phyloP scores from a whole-genome alignment of 1,139 yeast genomes.

The Protomyces lactucae-debilis region DNA sequence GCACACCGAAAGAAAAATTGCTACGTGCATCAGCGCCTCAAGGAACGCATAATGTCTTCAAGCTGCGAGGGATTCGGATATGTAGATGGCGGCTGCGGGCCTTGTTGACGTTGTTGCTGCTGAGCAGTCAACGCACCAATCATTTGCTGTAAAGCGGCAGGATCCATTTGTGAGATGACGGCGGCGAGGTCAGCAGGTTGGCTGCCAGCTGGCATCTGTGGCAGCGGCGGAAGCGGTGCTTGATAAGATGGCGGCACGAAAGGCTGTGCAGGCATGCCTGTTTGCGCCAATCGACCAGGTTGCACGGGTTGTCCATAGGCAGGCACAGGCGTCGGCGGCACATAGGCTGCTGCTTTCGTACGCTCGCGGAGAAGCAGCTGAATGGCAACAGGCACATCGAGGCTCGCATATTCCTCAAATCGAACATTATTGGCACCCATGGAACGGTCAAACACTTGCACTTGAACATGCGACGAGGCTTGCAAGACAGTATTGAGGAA shows the following conservation, averaged over 20 bases:
- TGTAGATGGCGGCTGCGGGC: conserved; percentile 2
- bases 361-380: conserved; percentile 43
- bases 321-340: conserved; percentile 19
- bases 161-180: conserved; percentile 37
- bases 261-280: background rate
- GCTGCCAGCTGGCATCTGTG: conserved; percentile 7
- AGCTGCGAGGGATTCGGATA: conserved; percentile 4
- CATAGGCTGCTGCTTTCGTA: conserved; percentile 28
- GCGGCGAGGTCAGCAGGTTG: conserved; percentile 32
- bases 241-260: conserved; percentile 3
- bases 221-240: conserved; percentile 27
- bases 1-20: background rate
- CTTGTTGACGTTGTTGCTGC: conserved; percentile 34
- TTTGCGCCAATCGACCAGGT: background rate
- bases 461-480: conserved; percentile 49
- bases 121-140: conserved; percentile 37
- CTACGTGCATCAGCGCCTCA: background rate
- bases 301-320: background rate
- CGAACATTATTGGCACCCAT: conserved; percentile 63
- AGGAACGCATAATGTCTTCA: background rate
- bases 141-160: conserved; percentile 37
- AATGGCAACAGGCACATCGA: conserved; percentile 62
- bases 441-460: conserved; percentile 67
- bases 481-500: conserved; percentile 51
- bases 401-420: conserved; percentile 68